Evolutionary conservation across 2,329 filamentous ascomycete species (phyloP).

Genomic region (Pyricularia sp.): DNA sequence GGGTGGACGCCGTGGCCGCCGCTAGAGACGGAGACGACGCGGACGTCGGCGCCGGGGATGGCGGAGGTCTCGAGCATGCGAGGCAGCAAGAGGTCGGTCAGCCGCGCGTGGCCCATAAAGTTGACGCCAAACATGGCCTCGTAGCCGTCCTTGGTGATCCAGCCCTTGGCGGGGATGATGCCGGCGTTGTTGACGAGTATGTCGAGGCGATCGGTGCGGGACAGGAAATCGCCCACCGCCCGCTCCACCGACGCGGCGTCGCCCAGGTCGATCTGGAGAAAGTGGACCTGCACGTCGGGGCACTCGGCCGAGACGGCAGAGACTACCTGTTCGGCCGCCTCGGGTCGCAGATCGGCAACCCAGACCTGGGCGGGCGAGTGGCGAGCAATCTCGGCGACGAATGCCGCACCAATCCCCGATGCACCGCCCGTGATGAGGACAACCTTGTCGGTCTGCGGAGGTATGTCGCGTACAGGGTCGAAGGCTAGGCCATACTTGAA

Average conservation of each 20-base stretch:
- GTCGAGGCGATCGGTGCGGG: slow-evolving; percentile 25
- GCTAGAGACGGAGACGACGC: slow-evolving; percentile 16
- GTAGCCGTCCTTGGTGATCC: slow-evolving; percentile 30
- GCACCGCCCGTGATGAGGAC: background rate
- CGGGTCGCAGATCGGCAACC: background rate
- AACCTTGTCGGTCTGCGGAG: background rate
- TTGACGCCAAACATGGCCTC: slow-evolving; percentile 38
- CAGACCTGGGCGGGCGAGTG: background rate
- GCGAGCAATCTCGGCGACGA: background rate
- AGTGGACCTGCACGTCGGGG: slow-evolving; percentile 12
- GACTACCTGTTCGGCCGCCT: background rate
- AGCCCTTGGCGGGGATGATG: slow-evolving; percentile 26
- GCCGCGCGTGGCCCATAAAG: slow-evolving; percentile 34
- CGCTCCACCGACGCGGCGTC: slow-evolving; percentile 31
- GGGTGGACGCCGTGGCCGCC: slow-evolving; percentile 8
- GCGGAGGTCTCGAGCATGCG: slow-evolving; percentile 14
- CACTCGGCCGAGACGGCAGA: background rate
- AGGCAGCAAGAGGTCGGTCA: slow-evolving; percentile 25
- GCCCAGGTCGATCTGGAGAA: slow-evolving; percentile 33
- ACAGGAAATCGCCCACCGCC: slow-evolving; percentile 26
- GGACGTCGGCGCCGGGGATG: slow-evolving; percentile 12
- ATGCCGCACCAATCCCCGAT: background rate
- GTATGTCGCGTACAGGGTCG: background rate
- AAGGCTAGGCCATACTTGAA: background rate
- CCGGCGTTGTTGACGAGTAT: slow-evolving; percentile 37